Evolutionary conservation across 345 rosid species (phyloP).

Genomic region (Fremontodendron californicum): DNA sequence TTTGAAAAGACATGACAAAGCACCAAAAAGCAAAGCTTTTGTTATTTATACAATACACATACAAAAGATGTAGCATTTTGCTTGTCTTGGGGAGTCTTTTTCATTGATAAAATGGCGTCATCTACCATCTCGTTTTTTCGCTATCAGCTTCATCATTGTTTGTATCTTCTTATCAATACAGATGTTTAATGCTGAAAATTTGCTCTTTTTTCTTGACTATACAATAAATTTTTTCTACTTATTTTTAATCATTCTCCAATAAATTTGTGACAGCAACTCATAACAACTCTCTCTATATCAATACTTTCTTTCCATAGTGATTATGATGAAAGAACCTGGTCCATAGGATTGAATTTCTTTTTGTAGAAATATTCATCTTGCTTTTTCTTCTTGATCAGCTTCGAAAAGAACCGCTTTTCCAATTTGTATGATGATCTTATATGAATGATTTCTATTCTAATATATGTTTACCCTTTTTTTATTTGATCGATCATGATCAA

Average conservation of each 20-base stretch:
- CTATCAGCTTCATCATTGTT: background rate
- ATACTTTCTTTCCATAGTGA: background rate
- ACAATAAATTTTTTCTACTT: background rate
- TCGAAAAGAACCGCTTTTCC: background rate
- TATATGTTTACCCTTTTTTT: background rate
- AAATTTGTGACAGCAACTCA: background rate
- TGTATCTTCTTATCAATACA: background rate
- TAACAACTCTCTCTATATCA: background rate
- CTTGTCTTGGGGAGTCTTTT: background rate
- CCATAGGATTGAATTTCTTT: background rate
- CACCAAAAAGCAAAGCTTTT: background rate
- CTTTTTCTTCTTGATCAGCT: background rate
- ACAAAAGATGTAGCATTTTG: background rate
- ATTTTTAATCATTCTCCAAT: background rate
- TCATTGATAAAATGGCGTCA: background rate
- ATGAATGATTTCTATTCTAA: background rate
- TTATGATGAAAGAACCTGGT: background rate
- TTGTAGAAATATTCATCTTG: background rate
- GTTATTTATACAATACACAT: too few relatives aligned
- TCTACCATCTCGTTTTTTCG: background rate
- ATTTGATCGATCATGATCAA: background rate
- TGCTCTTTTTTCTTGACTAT: background rate
- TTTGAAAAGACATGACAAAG: background rate
- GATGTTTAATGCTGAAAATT: background rate
- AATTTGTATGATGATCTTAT: background rate